Evolutionary conservation across 768 basidiomycete species (phyloP), one percentile per base, ranked within the genome.

Genomic region (Lentinula raphanica): DNA sequence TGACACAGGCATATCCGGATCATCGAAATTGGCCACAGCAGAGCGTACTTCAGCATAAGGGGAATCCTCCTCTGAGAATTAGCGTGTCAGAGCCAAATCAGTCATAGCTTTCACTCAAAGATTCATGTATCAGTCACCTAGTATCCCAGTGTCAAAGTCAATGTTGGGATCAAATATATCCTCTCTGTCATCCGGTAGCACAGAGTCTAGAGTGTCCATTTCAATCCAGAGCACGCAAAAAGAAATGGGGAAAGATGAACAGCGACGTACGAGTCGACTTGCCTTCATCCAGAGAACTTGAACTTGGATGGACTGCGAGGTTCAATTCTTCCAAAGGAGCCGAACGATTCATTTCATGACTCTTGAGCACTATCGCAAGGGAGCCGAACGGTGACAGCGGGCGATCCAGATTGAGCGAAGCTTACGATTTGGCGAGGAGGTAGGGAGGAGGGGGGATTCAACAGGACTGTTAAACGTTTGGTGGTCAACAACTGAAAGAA

Each of bases 21-120:
- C 85, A 64, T 88, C 85, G 23, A 77, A 80, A 65, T 86, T 86
- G 38, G 84, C 78, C n/a, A 86, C 85, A 49, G 81, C 80, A 55
- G 54, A 81, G 42, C 88, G 81, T 29, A 90, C 89, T 67, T 92
- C 88, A 0, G 90, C 81, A 61, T 90, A 90, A 28, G 88, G 87
- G 38, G 87, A 89, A 63, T 92, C 90, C 62, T 86, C 82, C 53
- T 84, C 82, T 58, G 17, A 1, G 19, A 15, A 13, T n/a, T 23
- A 27, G 15, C 21, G 27, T 29, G n/a, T 12, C n/a, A n/a, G n/a
- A n/a, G n/a, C n/a, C n/a, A n/a, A n/a, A n/a, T n/a, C n/a, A n/a
- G n/a, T n/a, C n/a, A n/a, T n/a, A n/a, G n/a, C n/a, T n/a, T n/a
- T n/a, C n/a, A n/a, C n/a, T n/a, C n/a, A n/a, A n/a, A n/a, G n/a